Percentiles rank a stretch among this genome's conserved stretches.
phyloP scores from a whole-genome alignment of 73 alveolate species.

The Tetrahymena elliotti region DNA sequence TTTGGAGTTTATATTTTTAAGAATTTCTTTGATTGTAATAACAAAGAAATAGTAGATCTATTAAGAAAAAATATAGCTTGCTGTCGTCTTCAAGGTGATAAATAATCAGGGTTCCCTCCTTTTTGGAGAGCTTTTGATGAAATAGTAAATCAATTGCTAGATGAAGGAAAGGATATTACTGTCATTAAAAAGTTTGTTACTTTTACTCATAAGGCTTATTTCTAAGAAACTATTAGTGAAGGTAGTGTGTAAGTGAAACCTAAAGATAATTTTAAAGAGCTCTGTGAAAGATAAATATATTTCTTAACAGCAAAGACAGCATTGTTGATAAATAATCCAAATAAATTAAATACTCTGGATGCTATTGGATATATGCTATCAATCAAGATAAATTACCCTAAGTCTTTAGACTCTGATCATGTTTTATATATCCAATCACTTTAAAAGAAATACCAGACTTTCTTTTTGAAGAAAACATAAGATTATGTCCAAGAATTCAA shows the following conservation, averaged over 20 bases:
- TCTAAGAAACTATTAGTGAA: background rate
- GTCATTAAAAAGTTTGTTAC: background rate
- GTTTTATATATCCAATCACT: background rate
- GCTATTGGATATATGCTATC: background rate
- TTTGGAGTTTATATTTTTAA: background rate
- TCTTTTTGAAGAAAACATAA: background rate
- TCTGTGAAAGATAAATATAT: background rate
- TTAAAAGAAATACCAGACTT: background rate
- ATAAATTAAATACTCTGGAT: background rate
- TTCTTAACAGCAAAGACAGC: background rate
- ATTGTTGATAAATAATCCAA: background rate
- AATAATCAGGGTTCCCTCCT: background rate
- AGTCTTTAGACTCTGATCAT: background rate
- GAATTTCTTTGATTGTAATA: background rate
- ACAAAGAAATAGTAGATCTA: background rate
- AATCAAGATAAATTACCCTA: background rate
- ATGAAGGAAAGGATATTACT: background rate
- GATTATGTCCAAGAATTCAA: background rate
- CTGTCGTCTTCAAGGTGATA: background rate
- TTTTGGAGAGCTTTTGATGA: background rate
- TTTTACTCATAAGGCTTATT: background rate
- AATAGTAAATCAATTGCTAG: background rate
- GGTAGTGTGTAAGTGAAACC: background rate
- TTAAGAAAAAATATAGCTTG: background rate
- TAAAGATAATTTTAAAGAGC: background rate